Evolutionary conservation across 371 early-diverging fungal genomes (phyloP), one percentile per base, ranked within the genome.

Genomic region (Syncephalastrum racemosum): DNA sequence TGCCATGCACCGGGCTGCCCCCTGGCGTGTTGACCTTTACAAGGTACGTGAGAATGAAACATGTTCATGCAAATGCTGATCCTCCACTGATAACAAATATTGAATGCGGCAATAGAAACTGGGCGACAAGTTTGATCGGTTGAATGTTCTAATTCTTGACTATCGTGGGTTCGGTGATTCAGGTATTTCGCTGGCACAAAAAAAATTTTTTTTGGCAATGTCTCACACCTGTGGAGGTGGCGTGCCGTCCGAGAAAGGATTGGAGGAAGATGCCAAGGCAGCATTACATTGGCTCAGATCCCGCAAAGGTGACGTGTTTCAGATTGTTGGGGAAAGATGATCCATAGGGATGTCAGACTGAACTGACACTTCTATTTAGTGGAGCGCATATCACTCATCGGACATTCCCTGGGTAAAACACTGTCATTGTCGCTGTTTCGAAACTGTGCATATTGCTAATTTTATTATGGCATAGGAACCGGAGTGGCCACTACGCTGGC

Each of bases 131-230:
- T 77, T 74, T 62, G 58, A 54, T 10, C 59, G 64, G 1, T 45
- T 70, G 18, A 74, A 78, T 50, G 49, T 78, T n/a, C 54, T 78
- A 40, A 50, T 69, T 4, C 66, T 78, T 25, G 78, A 78, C 44
- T 78, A 78, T 54, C 70, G 78, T 22, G 78, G 78, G 13, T 78
- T 72, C 62, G 78, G 78, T 27, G 70, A 78, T 49, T 78, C 78
- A 24, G 69, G 75, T 66, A 67, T 8, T 31, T 31, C 8, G 36
- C 36, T 31, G 36, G 36, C 36, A 5, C 36, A 31, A 31, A 31
- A 31, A 31, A 31, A 31, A 31, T 5, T 31, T 31, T 31, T 31
- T 31, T 31, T 31, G 10, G 10, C 36, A 10, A 5, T 31, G 36
- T 31, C 36, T 31, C 36, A 31, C 36, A 31, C 5, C 36, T 31